Evolutionary conservation across 2,329 filamentous ascomycete species (phyloP), one percentile per base, ranked within the genome.

Genomic region (Xylariaceae sp.): DNA sequence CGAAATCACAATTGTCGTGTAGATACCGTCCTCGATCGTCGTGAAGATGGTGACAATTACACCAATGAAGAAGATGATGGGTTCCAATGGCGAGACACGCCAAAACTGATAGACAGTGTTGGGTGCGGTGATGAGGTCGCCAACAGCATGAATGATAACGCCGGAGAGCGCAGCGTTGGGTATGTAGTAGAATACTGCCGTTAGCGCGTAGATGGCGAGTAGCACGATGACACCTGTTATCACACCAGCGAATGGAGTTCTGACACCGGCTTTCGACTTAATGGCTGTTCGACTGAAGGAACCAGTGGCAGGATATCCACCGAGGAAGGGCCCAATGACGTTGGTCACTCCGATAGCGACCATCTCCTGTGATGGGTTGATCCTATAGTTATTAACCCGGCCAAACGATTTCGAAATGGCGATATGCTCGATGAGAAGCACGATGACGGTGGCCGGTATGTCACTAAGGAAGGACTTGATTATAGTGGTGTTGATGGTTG

Each of bases 391-490:
- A 79, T 97, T 98, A 67, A 97, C 85, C 57, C 94, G 86, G 8
- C 95, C 95, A 66, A 99, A 98, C 0, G 94, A 97, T 74, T 98
- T 99, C 16, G 93, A 92, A 62, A 98, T 97, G 44, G 94, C 92
- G 67, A 98, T 96, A 72, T 98, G 94, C 75, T 98, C 95, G 60
- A 98, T 96, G 31, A 98, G 82, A 55, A 98, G 82, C n/a, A 99
- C 93, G 64, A 98, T 96, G 49, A 97, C 87, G 0, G 90, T 88
- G 6, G 90, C 90, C 0, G 95, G 95, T 3, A 98, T 79, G 62
- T 97, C 83, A 39, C 80, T 79, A 1, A 83, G 80, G 69, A 96
- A 92, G 1, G 85, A 76, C 2, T 78, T 81, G 69, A 96, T 83
- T 48, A 97, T 84, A 0, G 80, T 74, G 0, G 74, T 74, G 63